Base-by-base conservation (phyloP, 176 grass and related monocot species). In the Phragmites australis region DNA sequence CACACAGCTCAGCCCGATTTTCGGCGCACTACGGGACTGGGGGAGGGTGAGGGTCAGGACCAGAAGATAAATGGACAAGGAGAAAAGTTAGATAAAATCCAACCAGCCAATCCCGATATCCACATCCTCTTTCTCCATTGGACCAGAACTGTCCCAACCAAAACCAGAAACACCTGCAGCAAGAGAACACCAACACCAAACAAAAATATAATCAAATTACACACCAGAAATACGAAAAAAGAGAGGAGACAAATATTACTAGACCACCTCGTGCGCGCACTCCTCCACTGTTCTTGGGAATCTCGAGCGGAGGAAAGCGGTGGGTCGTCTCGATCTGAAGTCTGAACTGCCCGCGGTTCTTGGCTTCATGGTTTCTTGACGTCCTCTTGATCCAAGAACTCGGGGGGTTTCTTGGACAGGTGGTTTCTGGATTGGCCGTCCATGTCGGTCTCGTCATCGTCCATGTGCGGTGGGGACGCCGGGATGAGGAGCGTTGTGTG, bases 401-500 rank as follows among this genome's bases (percentile, higher is more conserved):
- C 21, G 9, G 22, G 75, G 44, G n/a, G 15, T 60, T 76, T 71
- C 64, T 42, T 84, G 49, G 76, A 51, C 15, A 30, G 27, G 32
- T 47, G 44, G 31, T 82, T 64, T 58, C 64, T 65, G 84, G 64
- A 87, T 82, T 51, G 73, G 72, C 64, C 21, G 45, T 61, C 21
- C 79, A 83, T 88, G 86, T 78, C 80, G 57, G 56, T 72, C n/a
- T 82, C 86, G 55, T 78, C 86, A 21, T 78, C 73, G 21, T 78
- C 86, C 39, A 55, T 78, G 86, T 71, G 80, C 73, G 80, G 80
- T 73, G 74, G 86, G 74, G 86, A 83, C 27, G 66, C 40, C 25
- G 74, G 56, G 80, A 70, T 70, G 66, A 86, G 84, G 59, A 90
- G 66, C 79, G 77, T 94, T 68, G 94, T 97, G 58, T 97, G 91